Evolutionary conservation across 257 asterid species (phyloP), one percentile per base, ranked within the genome.

Genomic region (Agastache rugosa): DNA sequence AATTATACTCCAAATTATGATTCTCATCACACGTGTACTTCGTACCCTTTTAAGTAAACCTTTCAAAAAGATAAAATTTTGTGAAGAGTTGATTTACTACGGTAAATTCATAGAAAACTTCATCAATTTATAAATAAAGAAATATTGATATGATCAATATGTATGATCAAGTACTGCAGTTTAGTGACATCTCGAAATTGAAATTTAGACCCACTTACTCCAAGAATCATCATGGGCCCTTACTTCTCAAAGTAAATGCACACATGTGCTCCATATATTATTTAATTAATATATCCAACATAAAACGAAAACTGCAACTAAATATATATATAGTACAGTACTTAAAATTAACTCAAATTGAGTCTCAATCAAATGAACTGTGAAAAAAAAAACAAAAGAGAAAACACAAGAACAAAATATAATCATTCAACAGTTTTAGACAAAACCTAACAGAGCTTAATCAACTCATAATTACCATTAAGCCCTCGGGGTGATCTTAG

Each of bases 401-500:
- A 14, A 22, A 65, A 42, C 11, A 31, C 12, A 37, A 60, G 6
- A 37, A 39, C 51, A 39, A 20, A 64, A 39, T 19, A 48, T 29
- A 8, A 29, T 25, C 15, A 66, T 16, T 23, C 9, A 29, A 67
- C n/a, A 58, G 37, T 2, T 45, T 29, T 19, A 19, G 20, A 62
- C 53, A 19, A 62, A 19, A 20, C 14, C 14, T 29, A 22, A 15
- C 3, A 19, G 20, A 45, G 5, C 19, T 27, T 11, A 53, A 34
- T 17, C 35, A 2, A 15, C 41, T 0, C 0, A 8, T 11, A 63
- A 61, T 44, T 44, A 79, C 84, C 17, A 63, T 67, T 79, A 82
- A 59, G 68, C 78, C 83, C 96, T 89, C 68, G 84, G 83, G 34
- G 81, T 86, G 85, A 91, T 73, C 74, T 82, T 87, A 39, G 96